Evolutionary conservation across 352 stramenopile genomes (phyloP).

Genomic region (Pythium biforme): DNA sequence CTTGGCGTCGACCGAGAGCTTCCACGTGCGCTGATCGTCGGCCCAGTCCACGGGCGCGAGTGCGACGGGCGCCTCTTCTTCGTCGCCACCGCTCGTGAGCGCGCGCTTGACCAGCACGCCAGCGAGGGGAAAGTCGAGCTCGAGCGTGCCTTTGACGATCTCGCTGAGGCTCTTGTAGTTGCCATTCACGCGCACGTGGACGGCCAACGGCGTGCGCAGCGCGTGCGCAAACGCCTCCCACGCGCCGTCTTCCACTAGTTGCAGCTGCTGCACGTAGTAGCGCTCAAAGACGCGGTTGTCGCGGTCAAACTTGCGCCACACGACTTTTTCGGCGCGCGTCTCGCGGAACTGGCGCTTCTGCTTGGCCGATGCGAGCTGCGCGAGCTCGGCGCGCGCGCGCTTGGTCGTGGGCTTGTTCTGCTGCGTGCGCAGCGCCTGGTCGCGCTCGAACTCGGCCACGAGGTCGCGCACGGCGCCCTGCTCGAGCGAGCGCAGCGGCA

Average conservation of each 20-base stretch:
- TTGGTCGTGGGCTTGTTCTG: slow-evolving; percentile 46
- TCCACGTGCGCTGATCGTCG: slow-evolving; percentile 68
- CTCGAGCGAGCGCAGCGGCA: slow-evolving; percentile 73
- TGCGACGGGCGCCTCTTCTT: slow-evolving; percentile 50
- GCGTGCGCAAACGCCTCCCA: slow-evolving; percentile 81
- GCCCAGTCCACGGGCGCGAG: slow-evolving; percentile 72
- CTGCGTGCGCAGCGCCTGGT: slow-evolving; percentile 24
- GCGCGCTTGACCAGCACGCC: slow-evolving; percentile 52
- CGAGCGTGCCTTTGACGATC: slow-evolving; percentile 69
- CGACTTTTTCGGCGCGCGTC: slow-evolving; percentile 79
- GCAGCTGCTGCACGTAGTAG: slow-evolving; percentile 81
- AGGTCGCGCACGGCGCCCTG: slow-evolving; percentile 64
- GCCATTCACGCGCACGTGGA: slow-evolving; percentile 87
- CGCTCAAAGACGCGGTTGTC: slow-evolving; percentile 80
- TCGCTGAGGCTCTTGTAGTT: slow-evolving; percentile 80
- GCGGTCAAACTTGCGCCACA: slow-evolving; percentile 86
- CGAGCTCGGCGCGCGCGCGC: slow-evolving; percentile 46
- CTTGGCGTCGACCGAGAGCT: slow-evolving; percentile 73
- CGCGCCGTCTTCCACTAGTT: slow-evolving; percentile 53
- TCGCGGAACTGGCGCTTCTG: slow-evolving; percentile 61
- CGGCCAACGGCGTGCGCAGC: slow-evolving; percentile 72
- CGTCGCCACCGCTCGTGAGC: slow-evolving; percentile 30
- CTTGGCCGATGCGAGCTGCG: slow-evolving; percentile 53
- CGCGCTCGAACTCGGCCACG: slow-evolving; percentile 39
- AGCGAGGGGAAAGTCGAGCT: slow-evolving; percentile 70